Percentiles rank a stretch among this genome's conserved stretches.
Conservation (phyloP, 768 basidiomycete species). For the Paxillus rubicundulus region DNA sequence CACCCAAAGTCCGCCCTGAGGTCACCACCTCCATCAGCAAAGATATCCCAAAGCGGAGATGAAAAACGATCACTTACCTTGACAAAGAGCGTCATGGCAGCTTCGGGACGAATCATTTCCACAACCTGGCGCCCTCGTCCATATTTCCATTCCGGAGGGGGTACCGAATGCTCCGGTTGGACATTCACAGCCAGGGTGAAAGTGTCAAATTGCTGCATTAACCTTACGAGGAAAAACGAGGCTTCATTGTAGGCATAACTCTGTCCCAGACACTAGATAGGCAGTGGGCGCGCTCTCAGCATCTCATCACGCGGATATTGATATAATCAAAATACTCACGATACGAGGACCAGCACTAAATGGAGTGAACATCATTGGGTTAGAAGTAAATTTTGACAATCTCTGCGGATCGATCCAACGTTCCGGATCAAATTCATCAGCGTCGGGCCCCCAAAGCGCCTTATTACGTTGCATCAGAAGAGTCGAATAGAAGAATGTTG, state of each 20-base stretch:
- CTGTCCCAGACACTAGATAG: conserved; percentile 60
- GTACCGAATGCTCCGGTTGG: conserved; percentile 61
- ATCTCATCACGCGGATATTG: conserved; percentile 2
- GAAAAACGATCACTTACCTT: conserved; percentile 45
- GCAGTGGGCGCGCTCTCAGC: conserved; percentile 17
- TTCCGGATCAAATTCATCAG: conserved; percentile 74
- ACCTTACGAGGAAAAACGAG: conserved; percentile 65
- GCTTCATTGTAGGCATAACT: conserved; percentile 78
- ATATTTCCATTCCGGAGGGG: conserved; percentile 54
- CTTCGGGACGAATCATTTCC: conserved; percentile 62
- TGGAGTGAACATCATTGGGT: conserved; percentile 69
- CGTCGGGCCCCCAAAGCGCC: conserved; percentile 71
- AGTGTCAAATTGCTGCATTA: conserved; percentile 62
- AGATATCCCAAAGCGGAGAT: conserved; percentile 6
- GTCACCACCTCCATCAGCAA: conserved; percentile 1
- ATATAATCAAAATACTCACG: conserved; percentile 28
- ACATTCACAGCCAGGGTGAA: conserved; percentile 59
- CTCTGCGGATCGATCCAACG: conserved; percentile 67
- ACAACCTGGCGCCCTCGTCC: conserved; percentile 44
- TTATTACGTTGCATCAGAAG: conserved; percentile 66
- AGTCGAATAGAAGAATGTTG: conserved; percentile 57
- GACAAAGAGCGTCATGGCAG: conserved; percentile 61
- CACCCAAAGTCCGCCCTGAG: conserved; percentile 63
- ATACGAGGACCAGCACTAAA: conserved; percentile 71
- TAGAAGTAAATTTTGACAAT: conserved; percentile 48